Base-by-base conservation (phyloP, 2,329 filamentous ascomycete genomes). In the Calonectria multiphialidica region DNA sequence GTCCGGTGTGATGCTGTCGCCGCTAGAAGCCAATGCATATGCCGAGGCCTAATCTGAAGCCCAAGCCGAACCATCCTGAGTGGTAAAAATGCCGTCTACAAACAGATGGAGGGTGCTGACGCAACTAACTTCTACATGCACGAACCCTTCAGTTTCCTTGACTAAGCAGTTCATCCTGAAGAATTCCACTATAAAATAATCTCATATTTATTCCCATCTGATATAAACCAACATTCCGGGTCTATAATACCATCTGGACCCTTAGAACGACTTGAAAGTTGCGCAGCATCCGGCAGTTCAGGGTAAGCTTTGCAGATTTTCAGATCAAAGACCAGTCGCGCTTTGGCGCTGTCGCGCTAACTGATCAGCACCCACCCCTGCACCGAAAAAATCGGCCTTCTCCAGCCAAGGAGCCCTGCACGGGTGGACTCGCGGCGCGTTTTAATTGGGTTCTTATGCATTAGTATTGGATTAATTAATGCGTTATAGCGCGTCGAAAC, bases 371-470 rank as follows among this genome's bases (percentile, higher is more conserved):
- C 16, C 21, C 35, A n/a, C 33, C 53, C 53, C 53, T 59, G 53
- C 13, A 8, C n/a, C 35, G 18, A 21, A 40, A 40, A 40, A 35
- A 59, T 37, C 21, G 15, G 21, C 16, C 12, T 53, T 53, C 49
- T 53, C 53, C 21, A 16, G 53, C 33, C 53, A 40, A 59, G 35
- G 35, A 10, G 21, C 53, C 53, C 37, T 45, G 63, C 63, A 33
- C 63, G 40, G 15, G 16, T 66, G 63, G 23, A 61, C 30, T 28
- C 65, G 53, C 28, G 53, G 47, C 53, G 23, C 23, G 53, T 15
- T 68, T 68, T 68, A 49, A 68, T 68, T 68, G 53, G 63, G 57
- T 61, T 49, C 16, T 68, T 16, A 68, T 68, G 65, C 65, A 28
- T 50, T 59, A n/a, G 50, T 49, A 30, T 59, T 59, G 53, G 53